A percentile compares a stretch with the other conserved stretches of the same genome.
Conservation (phyloP, 108 stramenopile species). For the Poteriospumella lacustris region DNA sequence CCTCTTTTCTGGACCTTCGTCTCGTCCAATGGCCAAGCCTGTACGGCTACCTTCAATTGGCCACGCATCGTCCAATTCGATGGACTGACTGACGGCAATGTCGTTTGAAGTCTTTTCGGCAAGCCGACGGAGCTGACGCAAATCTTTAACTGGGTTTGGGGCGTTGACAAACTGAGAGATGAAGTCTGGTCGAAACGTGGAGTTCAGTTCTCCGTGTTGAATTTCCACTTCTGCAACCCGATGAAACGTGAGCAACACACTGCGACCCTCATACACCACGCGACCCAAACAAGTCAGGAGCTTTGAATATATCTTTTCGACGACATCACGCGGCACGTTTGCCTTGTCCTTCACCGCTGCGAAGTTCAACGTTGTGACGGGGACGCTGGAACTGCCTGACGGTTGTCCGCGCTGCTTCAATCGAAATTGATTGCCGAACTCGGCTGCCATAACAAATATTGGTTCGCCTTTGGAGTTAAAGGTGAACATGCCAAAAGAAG, state of each 20-base stretch:
- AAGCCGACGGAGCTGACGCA: too few species aligned
- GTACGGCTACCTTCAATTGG: too few species aligned
- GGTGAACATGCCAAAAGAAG: not conserved
- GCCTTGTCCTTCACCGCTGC: not conserved
- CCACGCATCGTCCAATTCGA: too few species aligned
- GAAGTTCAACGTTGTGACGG: not conserved
- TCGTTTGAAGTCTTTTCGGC: too few species aligned
- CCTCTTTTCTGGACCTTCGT: too few species aligned
- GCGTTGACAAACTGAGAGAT: too few species aligned
- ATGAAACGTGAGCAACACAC: conserved; percentile 4
- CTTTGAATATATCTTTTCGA: conserved; percentile 19
- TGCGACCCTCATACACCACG: not conserved
- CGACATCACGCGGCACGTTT: not conserved
- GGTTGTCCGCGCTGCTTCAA: not conserved
- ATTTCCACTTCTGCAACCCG: conserved; percentile 23
- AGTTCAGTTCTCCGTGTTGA: not conserved
- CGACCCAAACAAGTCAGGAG: not conserved
- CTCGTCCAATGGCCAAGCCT: too few species aligned
- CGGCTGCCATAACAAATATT: not conserved
- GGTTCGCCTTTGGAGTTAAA: not conserved
- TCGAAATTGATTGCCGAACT: conserved; percentile 1
- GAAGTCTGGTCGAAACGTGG: conserved; percentile 9
- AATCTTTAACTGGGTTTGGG: too few species aligned
- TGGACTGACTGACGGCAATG: too few species aligned
- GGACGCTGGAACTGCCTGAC: not conserved